phyloP scores from a whole-genome alignment of 805 yeast genomes.

The Saccharomycopsis fodiens region DNA sequence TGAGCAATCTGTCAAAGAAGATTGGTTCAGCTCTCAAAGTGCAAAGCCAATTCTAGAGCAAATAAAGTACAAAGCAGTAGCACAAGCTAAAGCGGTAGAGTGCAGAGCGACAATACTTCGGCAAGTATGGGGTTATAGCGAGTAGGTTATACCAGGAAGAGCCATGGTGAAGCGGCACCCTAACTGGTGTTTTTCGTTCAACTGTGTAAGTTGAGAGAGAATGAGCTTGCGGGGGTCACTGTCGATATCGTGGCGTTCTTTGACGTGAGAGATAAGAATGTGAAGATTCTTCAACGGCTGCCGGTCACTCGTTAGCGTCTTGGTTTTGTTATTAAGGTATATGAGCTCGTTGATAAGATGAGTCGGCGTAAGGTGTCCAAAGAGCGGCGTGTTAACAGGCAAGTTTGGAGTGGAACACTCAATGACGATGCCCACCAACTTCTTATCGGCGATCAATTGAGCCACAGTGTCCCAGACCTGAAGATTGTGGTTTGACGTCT shows the following conservation, averaged over 20 bases:
- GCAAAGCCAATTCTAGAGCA: too few species aligned
- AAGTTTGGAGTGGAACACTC: conserved; percentile 65
- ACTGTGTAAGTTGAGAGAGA: conserved; percentile 38
- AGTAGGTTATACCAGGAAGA: conserved; percentile 46
- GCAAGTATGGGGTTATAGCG: conserved; percentile 6
- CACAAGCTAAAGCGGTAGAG: too few species aligned
- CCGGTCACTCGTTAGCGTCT: background rate
- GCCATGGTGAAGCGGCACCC: conserved; percentile 44
- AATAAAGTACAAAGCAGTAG: too few species aligned
- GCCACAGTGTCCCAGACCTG: conserved; percentile 54
- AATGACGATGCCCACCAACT: conserved; percentile 51
- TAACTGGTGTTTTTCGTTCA: conserved; percentile 31
- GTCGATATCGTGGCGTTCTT: conserved; percentile 31
- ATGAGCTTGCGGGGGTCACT: conserved; percentile 55
- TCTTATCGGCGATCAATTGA: conserved; percentile 32
- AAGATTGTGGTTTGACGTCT: conserved; percentile 45
- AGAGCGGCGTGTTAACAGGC: conserved; percentile 42
- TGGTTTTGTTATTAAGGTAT: conserved; percentile 22
- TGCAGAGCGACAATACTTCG: too few species aligned
- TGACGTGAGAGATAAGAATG: conserved; percentile 43
- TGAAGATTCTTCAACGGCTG: conserved; percentile 23
- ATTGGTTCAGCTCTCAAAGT: background rate
- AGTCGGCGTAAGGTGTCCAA: conserved; percentile 75
- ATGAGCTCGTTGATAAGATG: conserved; percentile 52
- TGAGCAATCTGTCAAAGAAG: too few species aligned